phyloP scores from a whole-genome alignment of 2,329 filamentous ascomycete genomes.

The Colletotrichum echinochloae region DNA sequence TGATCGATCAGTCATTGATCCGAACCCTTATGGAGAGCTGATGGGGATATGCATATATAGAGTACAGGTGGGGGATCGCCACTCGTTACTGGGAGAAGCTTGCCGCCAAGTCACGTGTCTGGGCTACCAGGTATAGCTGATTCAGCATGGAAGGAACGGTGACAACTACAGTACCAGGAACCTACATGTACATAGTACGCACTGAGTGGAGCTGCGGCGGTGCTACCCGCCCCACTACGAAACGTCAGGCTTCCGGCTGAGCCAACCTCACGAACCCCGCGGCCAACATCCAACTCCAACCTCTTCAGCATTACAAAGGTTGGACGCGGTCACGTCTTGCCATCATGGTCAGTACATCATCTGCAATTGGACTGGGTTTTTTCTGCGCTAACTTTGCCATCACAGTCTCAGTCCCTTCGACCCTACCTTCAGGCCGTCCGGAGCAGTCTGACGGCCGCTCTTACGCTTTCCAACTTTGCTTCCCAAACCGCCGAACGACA shows the following conservation, averaged over 20 bases:
- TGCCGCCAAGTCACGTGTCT: conserved; percentile 20
- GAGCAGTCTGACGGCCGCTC: conserved; percentile 91
- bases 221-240: conserved; percentile 47
- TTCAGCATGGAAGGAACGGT: conserved; percentile 20
- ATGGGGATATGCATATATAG: conserved; percentile 15
- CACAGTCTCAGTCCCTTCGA: conserved; percentile 92
- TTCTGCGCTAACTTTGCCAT: conserved; percentile 42
- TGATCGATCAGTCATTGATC: no score
- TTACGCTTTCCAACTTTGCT: conserved; percentile 96
- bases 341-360: conserved; percentile 35
- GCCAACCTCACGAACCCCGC: conserved; percentile 43
- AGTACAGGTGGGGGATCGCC: conserved; percentile 33
- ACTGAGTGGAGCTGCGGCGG: conserved; percentile 33
- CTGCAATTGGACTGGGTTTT: background rate
- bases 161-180: no score
- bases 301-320: conserved; percentile 27
- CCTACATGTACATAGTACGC: no score
- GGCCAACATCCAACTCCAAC: conserved; percentile 37
- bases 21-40: background rate
- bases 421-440: conserved; percentile 97
- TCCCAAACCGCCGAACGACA: conserved; percentile 96
- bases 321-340: conserved; percentile 36
- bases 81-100: conserved; percentile 11
- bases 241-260: conserved; percentile 51
- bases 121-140: conserved; percentile 5